These are phyloP conservation scores for Alternaria sp. DNA, from an alignment of 2,329 filamentous ascomycete genomes.

Conservation along the genomic window DNA sequence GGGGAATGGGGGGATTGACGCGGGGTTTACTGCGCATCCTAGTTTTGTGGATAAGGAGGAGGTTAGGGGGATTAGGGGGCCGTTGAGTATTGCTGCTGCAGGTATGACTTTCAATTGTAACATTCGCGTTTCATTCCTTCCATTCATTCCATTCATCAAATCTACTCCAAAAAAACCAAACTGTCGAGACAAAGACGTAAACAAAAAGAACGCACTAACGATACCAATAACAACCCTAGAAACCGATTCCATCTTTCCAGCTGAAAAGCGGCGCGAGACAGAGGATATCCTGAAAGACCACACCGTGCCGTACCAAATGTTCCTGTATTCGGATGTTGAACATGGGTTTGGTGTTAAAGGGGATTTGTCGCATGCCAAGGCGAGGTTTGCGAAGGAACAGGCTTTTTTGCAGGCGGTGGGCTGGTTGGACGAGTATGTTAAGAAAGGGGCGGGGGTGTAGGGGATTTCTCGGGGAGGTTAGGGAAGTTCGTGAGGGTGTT, in stretches of 20 bases:
- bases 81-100: constrained; percentile 68
- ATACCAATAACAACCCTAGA: constrained; percentile 47
- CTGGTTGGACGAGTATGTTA: constrained; percentile 75
- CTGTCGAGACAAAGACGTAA: not conserved
- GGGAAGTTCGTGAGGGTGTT: not conserved
- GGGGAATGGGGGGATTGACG: constrained; percentile 51
- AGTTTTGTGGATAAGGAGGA: constrained; percentile 72
- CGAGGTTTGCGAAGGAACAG: constrained; percentile 78
- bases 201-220: not conserved
- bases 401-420: constrained; percentile 77
- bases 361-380: constrained; percentile 63
- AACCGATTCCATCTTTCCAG: constrained; percentile 65
- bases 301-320: constrained; percentile 73
- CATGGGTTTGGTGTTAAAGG: constrained; percentile 79
- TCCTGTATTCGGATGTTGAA: constrained; percentile 70
- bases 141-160: not conserved
- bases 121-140: not conserved
- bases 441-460: constrained; percentile 23
- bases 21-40: constrained; percentile 77
- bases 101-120: constrained; percentile 44
- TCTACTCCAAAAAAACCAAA: not conserved
- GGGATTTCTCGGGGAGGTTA: not conserved
- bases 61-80: constrained; percentile 62
- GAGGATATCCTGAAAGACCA: constrained; percentile 65
- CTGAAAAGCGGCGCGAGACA: constrained; percentile 61